Evolutionary conservation across 1,139 yeast species (phyloP).

Genomic region (Yamadazyma diddensiae): DNA sequence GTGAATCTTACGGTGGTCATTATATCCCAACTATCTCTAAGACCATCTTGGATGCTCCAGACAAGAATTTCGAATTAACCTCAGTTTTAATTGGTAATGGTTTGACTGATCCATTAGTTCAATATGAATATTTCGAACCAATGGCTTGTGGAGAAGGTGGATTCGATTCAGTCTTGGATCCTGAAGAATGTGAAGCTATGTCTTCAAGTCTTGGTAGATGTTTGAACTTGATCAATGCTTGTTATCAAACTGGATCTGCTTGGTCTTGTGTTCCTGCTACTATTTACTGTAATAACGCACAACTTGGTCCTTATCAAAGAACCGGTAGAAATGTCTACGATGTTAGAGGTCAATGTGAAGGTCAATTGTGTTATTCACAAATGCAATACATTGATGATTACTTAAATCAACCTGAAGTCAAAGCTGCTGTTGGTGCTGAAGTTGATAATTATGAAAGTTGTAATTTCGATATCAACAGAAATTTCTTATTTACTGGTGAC

Average conservation of each 20-base stretch:
- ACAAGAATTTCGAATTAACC: constrained; percentile 77
- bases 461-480: constrained; percentile 78
- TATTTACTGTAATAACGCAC: constrained; percentile 84
- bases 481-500: constrained; percentile 83
- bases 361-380: constrained; percentile 65
- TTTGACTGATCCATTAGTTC: constrained; percentile 87
- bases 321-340: constrained; percentile 95
- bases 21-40: constrained; percentile 92
- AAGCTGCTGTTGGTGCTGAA: constrained; percentile 88
- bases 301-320: constrained; percentile 82
- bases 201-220: constrained; percentile 75
- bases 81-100: constrained; percentile 96
- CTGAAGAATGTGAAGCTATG: constrained; percentile 81
- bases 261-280: constrained; percentile 95
- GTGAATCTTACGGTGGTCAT: constrained; percentile 99
- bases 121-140: constrained; percentile 85
- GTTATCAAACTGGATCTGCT: constrained; percentile 75
- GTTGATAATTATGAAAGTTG: constrained; percentile 81
- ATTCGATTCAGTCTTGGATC: constrained; percentile 71
- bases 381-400: constrained; percentile 32
- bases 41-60: constrained; percentile 75
- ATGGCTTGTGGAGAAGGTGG: constrained; percentile 99
- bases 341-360: constrained; percentile 83
- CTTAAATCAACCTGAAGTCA: constrained; percentile 39
- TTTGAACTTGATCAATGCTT: constrained; percentile 69